Conservation (phyloP, 495 filamentous ascomycete genomes). For the Annulohypoxylon maeteangense region DNA sequence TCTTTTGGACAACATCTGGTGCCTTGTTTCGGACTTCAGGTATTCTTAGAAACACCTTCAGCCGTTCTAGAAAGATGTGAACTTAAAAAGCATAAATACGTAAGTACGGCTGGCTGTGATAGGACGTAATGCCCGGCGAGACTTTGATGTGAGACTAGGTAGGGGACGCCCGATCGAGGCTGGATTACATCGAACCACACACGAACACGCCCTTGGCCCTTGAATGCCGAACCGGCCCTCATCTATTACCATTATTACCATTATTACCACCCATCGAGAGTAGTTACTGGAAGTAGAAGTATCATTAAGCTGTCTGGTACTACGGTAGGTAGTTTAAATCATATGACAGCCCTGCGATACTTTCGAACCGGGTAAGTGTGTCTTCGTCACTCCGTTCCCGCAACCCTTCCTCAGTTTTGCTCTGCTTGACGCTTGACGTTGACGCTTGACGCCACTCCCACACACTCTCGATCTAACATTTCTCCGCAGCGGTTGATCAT, state of each 20-base stretch:
- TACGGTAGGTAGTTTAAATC: conserved; percentile 41
- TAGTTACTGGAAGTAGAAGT: conserved; percentile 30
- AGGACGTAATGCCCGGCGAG: conserved; percentile 30
- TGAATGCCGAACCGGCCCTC: conserved; percentile 17
- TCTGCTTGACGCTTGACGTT: neutral
- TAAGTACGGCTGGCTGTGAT: conserved; percentile 22
- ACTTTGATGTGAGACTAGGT: conserved; percentile 35
- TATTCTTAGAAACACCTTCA: conserved; percentile 22
- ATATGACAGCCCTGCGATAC: conserved; percentile 34
- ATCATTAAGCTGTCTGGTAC: conserved; percentile 9
- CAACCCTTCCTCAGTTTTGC: conserved; percentile 8
- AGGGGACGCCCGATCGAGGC: conserved; percentile 32
- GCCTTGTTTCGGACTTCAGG: conserved; percentile 30
- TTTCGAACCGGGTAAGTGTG: conserved; percentile 18
- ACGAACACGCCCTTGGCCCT: conserved; percentile 10
- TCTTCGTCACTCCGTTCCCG: conserved; percentile 25
- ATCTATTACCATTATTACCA: neutral
- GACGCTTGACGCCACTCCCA: neutral
- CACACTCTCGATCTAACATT: neutral
- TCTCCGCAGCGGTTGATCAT: conserved; percentile 23
- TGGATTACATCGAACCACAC: conserved; percentile 27
- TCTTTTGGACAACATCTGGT: neutral
- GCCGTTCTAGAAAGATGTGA: conserved; percentile 29
- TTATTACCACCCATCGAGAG: conserved; percentile 18
- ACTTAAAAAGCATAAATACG: conserved; percentile 33